A percentile compares a stretch with the other conserved stretches of the same genome.
These are phyloP conservation scores for Capsicum baccatum DNA, from an alignment of 257 asterid genomes.

Conservation along the genomic window DNA sequence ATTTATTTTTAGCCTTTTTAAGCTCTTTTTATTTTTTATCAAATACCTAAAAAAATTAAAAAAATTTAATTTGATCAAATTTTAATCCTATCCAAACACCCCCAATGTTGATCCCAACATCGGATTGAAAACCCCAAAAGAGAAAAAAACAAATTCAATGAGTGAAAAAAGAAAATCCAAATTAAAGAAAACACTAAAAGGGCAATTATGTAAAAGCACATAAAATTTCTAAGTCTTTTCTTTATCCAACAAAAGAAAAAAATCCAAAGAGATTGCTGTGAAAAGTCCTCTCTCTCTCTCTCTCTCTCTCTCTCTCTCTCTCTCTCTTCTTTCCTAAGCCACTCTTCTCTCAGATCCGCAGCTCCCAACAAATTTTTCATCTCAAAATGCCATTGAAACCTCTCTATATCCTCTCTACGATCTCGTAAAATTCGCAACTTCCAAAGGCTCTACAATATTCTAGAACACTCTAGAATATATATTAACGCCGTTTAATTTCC, in stretches of 20 bases:
- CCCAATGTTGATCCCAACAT: too few relatives aligned
- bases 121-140: too few relatives aligned
- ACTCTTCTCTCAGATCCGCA: constrained; percentile 30
- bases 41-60: too few relatives aligned
- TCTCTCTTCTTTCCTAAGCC: constrained; percentile 23
- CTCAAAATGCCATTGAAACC: constrained; percentile 29
- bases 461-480: neutral
- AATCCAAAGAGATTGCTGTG: constrained; percentile 2
- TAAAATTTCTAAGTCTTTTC: neutral
- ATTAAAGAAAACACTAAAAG: neutral
- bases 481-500: neutral
- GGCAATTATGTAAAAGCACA: constrained; percentile 4
- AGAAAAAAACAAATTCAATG: too few relatives aligned
- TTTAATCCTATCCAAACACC: too few relatives aligned
- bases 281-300: constrained; percentile 22
- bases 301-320: too few relatives aligned
- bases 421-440: constrained; percentile 15
- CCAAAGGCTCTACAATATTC: constrained; percentile 1
- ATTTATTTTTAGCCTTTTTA: too few relatives aligned
- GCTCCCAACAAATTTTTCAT: constrained; percentile 23
- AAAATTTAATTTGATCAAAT: too few relatives aligned
- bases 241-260: neutral
- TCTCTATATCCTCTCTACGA: neutral
- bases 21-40: too few relatives aligned
- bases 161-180: neutral